These are phyloP conservation scores for Cordyceps javanica DNA, from an alignment of 2,329 filamentous ascomycete species.

Conservation along the genomic window DNA sequence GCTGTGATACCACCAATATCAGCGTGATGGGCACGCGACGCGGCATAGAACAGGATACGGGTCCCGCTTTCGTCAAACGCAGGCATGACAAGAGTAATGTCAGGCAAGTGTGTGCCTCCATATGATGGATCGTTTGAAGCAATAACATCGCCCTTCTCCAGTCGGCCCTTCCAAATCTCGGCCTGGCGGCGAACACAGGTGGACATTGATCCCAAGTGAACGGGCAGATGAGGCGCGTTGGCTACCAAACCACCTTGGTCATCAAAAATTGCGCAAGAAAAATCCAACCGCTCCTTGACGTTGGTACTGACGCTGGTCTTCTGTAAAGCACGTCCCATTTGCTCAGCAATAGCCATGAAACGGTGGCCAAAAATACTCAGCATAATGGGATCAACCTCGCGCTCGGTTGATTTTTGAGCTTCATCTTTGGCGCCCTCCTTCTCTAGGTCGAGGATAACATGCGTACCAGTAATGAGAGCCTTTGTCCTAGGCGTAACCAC, in stretches of 20 bases:
- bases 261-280: slow-evolving; percentile 76
- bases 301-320: slow-evolving; percentile 79
- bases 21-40: slow-evolving; percentile 75
- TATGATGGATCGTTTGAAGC: slow-evolving; percentile 81
- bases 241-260: slow-evolving; percentile 68
- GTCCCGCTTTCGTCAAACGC: slow-evolving; percentile 61
- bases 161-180: slow-evolving; percentile 69
- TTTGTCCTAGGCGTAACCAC: slow-evolving; percentile 75
- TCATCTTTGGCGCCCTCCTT: slow-evolving; percentile 39
- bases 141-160: slow-evolving; percentile 73
- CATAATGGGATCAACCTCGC: slow-evolving; percentile 58
- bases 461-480: slow-evolving; percentile 74
- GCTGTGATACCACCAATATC: slow-evolving; percentile 78
- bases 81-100: slow-evolving; percentile 75
- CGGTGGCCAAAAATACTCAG: slow-evolving; percentile 75
- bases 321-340: slow-evolving; percentile 74
- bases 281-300: slow-evolving; percentile 76
- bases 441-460: slow-evolving; percentile 81
- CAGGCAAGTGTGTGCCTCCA: slow-evolving; percentile 75
- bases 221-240: slow-evolving; percentile 73
- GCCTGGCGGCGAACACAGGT: slow-evolving; percentile 74
- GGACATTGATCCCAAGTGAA: slow-evolving; percentile 77
- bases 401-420: background rate
- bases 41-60: slow-evolving; percentile 75
- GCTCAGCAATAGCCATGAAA: slow-evolving; percentile 82